A percentile compares a stretch with the other conserved stretches of the same genome.
Evolutionary conservation across 306 rosid genomes (phyloP).

Genomic region (Dalbergia cochinchinensis): DNA sequence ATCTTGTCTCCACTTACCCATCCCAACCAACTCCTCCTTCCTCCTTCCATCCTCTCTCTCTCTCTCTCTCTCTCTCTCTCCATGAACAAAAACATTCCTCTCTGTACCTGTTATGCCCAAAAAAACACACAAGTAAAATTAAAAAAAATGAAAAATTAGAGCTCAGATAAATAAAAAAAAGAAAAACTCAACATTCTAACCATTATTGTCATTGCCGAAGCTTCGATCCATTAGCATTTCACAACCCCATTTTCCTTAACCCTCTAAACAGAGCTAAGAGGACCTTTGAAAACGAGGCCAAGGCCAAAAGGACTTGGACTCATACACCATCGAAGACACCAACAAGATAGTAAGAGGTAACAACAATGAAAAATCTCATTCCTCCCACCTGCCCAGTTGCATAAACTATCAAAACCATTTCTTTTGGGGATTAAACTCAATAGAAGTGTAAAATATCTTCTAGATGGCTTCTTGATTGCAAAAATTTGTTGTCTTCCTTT

Average conservation of each 20-base stretch:
- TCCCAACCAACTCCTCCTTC: too few relatives aligned
- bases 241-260: not conserved
- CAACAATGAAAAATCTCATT: slow-evolving; percentile 20
- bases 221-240: slow-evolving; percentile 47
- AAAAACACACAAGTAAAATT: not conserved
- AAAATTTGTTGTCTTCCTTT: slow-evolving; percentile 35
- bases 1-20: too few relatives aligned
- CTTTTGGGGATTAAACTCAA: not conserved
- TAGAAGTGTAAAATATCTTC: not conserved
- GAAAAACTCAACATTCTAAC: slow-evolving; percentile 2
- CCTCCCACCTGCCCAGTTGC: slow-evolving; percentile 19
- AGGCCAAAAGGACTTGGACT: slow-evolving; percentile 72
- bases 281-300: slow-evolving; percentile 72
- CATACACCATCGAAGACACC: slow-evolving; percentile 87
- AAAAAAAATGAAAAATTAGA: slow-evolving; percentile 17
- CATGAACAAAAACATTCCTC: not conserved
- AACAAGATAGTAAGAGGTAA: slow-evolving; percentile 89
- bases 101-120: slow-evolving; percentile 44
- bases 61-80: too few relatives aligned
- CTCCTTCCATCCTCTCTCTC: too few relatives aligned
- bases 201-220: slow-evolving; percentile 25
- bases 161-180: slow-evolving; percentile 13
- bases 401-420: slow-evolving; percentile 36
- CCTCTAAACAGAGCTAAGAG: slow-evolving; percentile 7
- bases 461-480: slow-evolving; percentile 21